A percentile compares a stretch with the other conserved stretches of the same genome.
Evolutionary conservation across 192 early-diverging fungal species (phyloP).

Genomic region (Glomus cerebriforme): DNA sequence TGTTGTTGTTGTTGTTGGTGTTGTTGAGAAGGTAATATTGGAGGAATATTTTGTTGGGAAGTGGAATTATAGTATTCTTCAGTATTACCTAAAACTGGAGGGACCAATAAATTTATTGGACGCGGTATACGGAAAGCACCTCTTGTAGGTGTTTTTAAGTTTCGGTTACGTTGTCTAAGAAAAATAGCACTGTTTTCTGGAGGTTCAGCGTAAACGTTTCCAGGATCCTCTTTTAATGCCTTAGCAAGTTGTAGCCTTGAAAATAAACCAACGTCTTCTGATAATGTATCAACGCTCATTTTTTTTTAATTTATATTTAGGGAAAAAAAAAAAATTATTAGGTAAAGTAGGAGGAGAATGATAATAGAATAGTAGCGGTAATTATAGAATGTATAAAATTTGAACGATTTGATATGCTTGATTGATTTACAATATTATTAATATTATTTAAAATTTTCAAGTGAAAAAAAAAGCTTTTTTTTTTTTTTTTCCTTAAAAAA

Average conservation of each 20-base stretch:
- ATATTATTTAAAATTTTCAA: no score
- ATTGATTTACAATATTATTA: no score
- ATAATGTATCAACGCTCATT: neutral
- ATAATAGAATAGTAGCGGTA: no score
- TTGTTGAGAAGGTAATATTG: neutral
- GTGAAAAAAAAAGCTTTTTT: no score
- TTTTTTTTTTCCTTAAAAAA: no score
- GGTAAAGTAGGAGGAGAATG: no score
- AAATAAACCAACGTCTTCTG: neutral
- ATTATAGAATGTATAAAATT: no score
- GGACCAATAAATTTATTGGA: neutral
- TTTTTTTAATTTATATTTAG: neutral
- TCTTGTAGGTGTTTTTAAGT: neutral
- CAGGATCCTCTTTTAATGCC: constrained; percentile 19
- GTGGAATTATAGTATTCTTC: neutral
- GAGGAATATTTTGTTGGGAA: neutral
- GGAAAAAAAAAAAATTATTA: neutral
- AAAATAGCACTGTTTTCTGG: constrained; percentile 17
- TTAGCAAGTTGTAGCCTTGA: constrained; percentile 21
- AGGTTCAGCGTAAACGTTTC: neutral
- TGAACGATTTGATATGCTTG: no score
- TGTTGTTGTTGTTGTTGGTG: neutral
- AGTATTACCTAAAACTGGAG: neutral
- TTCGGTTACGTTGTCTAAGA: neutral
- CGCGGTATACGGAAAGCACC: neutral